Base-by-base conservation (phyloP, 2,329 filamentous ascomycete genomes). In the Phyllosticta capitalensis region DNA sequence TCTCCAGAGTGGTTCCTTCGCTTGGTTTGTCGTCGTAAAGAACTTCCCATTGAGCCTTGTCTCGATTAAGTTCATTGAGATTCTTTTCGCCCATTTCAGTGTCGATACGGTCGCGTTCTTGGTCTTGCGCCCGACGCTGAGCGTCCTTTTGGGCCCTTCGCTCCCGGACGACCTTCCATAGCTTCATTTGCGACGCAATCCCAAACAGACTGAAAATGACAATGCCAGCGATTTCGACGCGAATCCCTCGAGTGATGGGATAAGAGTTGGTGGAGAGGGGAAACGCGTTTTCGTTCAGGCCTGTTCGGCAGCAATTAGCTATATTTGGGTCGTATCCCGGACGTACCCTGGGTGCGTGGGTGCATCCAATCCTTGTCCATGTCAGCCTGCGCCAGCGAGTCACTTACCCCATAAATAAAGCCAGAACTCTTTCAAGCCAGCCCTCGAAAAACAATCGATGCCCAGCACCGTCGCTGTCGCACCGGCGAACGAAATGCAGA, bases 361-460 rank as follows among this genome's bases (percentile, higher is more conserved):
- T 50, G n/a, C n/a, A 21, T 14, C 51, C n/a, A 17, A 24, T 24
- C 51, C 26, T 24, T 52, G 22, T 52, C 22, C 21, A 45, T 45
- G 38, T 45, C 38, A 45, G 38, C 38, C 38, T 45, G 38, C 20
- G 7, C 24, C 24, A 59, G 52, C 21, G 26, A 22, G 19, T 61
- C 17, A 70, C 80, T 72, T 70, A 83, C 81, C 77, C 92, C 92
- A 97, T 45, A 95, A 80, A 70, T 95, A 97, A 5, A 90, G 81
- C 92, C 92, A 97, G 65, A 96, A 96, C 71, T 97, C 92, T 72
- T 96, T 96, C 66, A 95, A 76, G 0, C 92, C 92, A n/a, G 91
- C 90, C 63, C 85, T 80, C 67, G 86, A 92, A 67, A 92, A 95
- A 72, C 90, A 95, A 71, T 97, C 92, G 61, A 97, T 88, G 2